Evolutionary conservation across 192 early-diverging fungal genomes (phyloP).

Genomic region (Coemansia sp.): DNA sequence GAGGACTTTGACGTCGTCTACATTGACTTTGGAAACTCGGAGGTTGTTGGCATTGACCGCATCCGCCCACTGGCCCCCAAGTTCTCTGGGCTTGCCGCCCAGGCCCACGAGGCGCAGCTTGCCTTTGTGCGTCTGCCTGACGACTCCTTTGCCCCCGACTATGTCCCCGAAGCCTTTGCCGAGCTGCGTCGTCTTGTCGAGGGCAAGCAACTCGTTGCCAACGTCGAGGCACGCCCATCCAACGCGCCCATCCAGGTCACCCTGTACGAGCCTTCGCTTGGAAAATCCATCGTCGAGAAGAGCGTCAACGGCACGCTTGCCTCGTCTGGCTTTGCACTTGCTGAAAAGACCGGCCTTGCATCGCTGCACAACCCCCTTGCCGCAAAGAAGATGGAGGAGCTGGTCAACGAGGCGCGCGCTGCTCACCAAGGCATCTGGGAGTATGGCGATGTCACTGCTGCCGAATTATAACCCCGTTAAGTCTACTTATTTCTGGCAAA

Average conservation of each 20-base stretch:
- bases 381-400: constrained; percentile 32
- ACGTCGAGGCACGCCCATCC: constrained; percentile 64
- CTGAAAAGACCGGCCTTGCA: constrained; percentile 37
- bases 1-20: constrained; percentile 72
- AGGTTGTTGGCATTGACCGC: constrained; percentile 68
- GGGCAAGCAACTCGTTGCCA: constrained; percentile 68
- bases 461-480: constrained; percentile 8
- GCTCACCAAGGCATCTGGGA: constrained; percentile 49
- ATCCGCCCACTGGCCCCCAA: constrained; percentile 73
- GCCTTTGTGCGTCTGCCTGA: constrained; percentile 73
- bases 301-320: constrained; percentile 71
- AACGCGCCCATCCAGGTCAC: constrained; percentile 62
- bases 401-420: constrained; percentile 40
- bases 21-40: constrained; percentile 95
- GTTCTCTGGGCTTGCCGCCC: constrained; percentile 69
- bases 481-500: too few species aligned
- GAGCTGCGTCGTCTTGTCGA: constrained; percentile 66
- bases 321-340: constrained; percentile 62
- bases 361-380: constrained; percentile 32
- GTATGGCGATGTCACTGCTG: constrained; percentile 44
- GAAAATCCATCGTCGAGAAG: constrained; percentile 59
- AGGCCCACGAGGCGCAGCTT: constrained; percentile 80
- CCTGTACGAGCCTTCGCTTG: constrained; percentile 63
- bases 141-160: constrained; percentile 63
- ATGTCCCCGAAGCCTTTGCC: constrained; percentile 72